Evolutionary conservation across 2,329 filamentous ascomycete genomes (phyloP).

Genomic region (Dactylellina parvicollis): DNA sequence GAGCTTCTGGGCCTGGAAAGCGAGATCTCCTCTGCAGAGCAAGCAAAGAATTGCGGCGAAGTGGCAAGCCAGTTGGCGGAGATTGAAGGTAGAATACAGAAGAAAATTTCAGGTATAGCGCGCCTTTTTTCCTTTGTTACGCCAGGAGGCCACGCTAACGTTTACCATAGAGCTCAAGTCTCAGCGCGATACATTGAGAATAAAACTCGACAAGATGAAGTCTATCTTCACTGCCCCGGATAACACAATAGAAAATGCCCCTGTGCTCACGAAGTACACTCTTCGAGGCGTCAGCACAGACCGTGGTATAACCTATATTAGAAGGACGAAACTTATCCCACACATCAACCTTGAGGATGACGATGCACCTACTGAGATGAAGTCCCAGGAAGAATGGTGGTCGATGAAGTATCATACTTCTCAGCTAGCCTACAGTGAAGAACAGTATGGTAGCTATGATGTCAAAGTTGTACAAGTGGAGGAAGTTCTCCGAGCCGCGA

Average conservation of each 20-base stretch:
- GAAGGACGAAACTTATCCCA: slow-evolving; percentile 36
- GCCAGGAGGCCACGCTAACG: background rate
- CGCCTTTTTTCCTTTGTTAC: background rate
- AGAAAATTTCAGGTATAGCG: slow-evolving; percentile 55
- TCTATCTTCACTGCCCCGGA: slow-evolving; percentile 55
- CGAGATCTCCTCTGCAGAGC: slow-evolving; percentile 34
- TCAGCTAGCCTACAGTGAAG: slow-evolving; percentile 55
- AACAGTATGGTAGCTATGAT: slow-evolving; percentile 52
- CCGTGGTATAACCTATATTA: slow-evolving; percentile 54
- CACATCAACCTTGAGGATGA: slow-evolving; percentile 45
- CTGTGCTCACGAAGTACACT: slow-evolving; percentile 52
- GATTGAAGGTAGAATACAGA: slow-evolving; percentile 56
- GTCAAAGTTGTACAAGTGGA: slow-evolving; percentile 55
- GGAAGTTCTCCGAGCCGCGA: slow-evolving; percentile 55
- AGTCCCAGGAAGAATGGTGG: slow-evolving; percentile 42
- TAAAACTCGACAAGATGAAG: slow-evolving; percentile 56
- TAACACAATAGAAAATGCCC: slow-evolving; percentile 48
- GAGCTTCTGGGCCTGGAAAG: slow-evolving; percentile 28
- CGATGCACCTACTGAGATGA: slow-evolving; percentile 39
- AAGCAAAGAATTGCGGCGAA: slow-evolving; percentile 45
- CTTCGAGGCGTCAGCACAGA: slow-evolving; percentile 56
- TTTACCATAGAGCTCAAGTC: slow-evolving; percentile 50
- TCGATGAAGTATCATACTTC: slow-evolving; percentile 39
- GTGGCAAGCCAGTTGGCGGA: slow-evolving; percentile 52
- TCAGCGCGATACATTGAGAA: slow-evolving; percentile 54